Base-by-base conservation (phyloP, 192 early-diverging fungal species). In the Umbelopsis isabellina region DNA sequence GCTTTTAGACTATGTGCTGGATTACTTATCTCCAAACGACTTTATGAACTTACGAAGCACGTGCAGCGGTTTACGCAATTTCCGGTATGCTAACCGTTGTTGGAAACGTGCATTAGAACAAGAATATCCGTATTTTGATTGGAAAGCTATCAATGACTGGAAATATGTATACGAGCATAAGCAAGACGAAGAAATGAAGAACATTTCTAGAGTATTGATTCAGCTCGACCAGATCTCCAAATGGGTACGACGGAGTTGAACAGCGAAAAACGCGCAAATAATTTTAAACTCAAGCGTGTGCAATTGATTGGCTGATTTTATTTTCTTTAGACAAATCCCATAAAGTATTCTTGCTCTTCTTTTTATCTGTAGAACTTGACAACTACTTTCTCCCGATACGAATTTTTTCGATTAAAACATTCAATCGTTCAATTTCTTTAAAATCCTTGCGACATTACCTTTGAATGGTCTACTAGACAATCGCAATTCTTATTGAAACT, bases 161-260 rank as follows among this genome's bases (percentile, higher is more conserved):
- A 61, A 61, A n/a, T 61, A 35, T 18, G 55, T 61, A 15, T 61
- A 61, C n/a, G 55, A 61, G 25, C 55, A 61, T 25, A 25, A 30
- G 9, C 25, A 16, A n/a, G 55, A 61, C 13, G 55, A 61, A 61
- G 55, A 61, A 61, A 61, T 61, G 55, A 25, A 30, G 55, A 61
- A 61, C 15, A 30, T 61, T 61, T 61, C 55, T 35, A 37, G 55
- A 61, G 55, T 25, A 18, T 30, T 61, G 13, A 35, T 11, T 12
- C 27, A 61, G 18, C 27, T 61, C 16, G 55, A 61, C 33, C 55
- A 61, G 18, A 61, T 61, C 25, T 61, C 33, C 55, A 61, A 61
- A 61, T 61, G 55, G 55, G 25, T 61, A 6, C 13, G 30, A 61
- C 55, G 55, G 55, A 61, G 55, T 61, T 61, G 30, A 27, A 25